phyloP scores from a whole-genome alignment of 2,329 filamentous ascomycete species.

The Microcera coccophila region DNA sequence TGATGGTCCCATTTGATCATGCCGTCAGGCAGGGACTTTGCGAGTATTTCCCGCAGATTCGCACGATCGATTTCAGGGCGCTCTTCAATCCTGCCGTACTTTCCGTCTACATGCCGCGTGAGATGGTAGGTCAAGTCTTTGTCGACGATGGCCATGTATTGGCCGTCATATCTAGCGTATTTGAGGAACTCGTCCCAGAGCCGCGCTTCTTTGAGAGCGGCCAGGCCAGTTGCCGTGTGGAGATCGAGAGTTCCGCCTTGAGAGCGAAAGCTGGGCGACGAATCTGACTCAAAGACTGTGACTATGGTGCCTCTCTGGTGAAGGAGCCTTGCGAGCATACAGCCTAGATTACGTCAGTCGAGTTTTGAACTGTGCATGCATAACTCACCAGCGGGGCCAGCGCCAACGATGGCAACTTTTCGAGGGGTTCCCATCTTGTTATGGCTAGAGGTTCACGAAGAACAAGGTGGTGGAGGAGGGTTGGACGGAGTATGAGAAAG shows the following conservation, averaged over 20 bases:
- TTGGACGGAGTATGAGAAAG: no score
- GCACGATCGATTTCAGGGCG: constrained; percentile 53
- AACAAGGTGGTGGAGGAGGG: no score
- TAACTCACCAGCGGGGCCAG: constrained; percentile 26
- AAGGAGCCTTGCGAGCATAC: constrained; percentile 45
- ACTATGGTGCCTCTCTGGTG: constrained; percentile 42
- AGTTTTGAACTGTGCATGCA: background rate
- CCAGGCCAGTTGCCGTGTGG: constrained; percentile 48
- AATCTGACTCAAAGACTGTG: constrained; percentile 49
- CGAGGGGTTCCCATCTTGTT: constrained; percentile 19
- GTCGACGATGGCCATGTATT: constrained; percentile 46
- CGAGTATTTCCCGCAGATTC: constrained; percentile 41
- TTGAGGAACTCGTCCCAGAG: constrained; percentile 49
- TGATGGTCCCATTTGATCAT: constrained; percentile 45
- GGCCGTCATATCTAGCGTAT: constrained; percentile 49
- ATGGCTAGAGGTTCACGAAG: no score
- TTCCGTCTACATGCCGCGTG: constrained; percentile 22
- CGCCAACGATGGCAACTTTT: constrained; percentile 27
- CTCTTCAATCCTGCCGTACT: constrained; percentile 27
- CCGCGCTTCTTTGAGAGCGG: constrained; percentile 47
- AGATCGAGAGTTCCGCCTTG: constrained; percentile 55
- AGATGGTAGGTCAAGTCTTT: constrained; percentile 36
- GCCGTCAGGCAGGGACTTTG: constrained; percentile 41
- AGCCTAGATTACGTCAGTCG: constrained; percentile 18
- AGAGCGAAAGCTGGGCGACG: constrained; percentile 39